These are phyloP conservation scores for Epichloe sylvatica DNA, from an alignment of 2,329 filamentous ascomycete species.

Conservation along the genomic window DNA sequence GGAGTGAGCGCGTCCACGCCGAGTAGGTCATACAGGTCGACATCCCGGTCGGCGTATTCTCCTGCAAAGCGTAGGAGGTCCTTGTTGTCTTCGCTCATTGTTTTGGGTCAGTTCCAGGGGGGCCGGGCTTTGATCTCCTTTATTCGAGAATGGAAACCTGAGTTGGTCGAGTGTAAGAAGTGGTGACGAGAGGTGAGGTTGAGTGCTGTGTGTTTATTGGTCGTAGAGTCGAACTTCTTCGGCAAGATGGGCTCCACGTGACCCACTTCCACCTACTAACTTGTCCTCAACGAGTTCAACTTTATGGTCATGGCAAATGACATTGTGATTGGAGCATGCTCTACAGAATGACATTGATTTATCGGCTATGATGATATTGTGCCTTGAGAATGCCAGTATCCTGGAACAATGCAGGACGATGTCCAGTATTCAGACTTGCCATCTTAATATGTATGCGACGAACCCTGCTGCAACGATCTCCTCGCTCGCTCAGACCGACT, in stretches of 20 bases:
- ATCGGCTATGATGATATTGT: no score
- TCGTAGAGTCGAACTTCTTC: neutral
- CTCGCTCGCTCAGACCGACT: neutral
- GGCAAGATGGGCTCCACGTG: neutral
- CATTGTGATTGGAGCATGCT: no score
- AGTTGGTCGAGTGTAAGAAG: no score
- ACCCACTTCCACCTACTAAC: neutral
- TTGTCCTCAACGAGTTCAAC: neutral
- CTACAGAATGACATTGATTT: no score
- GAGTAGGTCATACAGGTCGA: conserved; percentile 69
- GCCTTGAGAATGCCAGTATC: no score
- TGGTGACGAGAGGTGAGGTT: neutral
- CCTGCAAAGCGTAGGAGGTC: conserved; percentile 40
- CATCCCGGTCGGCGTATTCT: conserved; percentile 44
- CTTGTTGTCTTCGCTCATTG: conserved; percentile 26
- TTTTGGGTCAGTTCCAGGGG: neutral
- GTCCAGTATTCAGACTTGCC: neutral
- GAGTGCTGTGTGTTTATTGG: neutral
- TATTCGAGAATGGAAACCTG: no score
- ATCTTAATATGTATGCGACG: conserved; percentile 1
- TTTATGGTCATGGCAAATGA: no score
- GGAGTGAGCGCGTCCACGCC: conserved; percentile 49
- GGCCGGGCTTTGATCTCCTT: no score
- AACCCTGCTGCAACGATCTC: neutral
- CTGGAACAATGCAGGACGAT: no score